A percentile compares a stretch with the other conserved stretches of the same genome.
These are phyloP conservation scores for Cicer bijugum DNA, from an alignment of 306 rosid genomes.

Conservation along the genomic window DNA sequence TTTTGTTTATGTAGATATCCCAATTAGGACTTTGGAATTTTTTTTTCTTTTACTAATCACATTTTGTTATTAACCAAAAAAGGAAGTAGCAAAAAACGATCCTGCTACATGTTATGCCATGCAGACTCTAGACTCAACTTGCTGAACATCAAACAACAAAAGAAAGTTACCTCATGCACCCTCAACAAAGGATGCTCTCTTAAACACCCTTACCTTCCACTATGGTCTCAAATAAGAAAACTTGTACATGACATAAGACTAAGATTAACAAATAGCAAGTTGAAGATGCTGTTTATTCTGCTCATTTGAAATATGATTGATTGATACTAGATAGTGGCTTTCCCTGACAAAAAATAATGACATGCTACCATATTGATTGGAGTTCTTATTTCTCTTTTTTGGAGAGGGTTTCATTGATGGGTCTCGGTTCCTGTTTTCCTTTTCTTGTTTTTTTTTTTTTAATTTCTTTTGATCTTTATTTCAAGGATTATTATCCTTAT, in stretches of 20 bases:
- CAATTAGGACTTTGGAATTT: neutral
- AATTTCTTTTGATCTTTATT: neutral
- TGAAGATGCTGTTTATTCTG: conserved; percentile 20
- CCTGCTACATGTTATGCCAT: neutral
- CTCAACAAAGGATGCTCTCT: conserved; percentile 10
- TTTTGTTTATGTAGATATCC: conserved; percentile 3
- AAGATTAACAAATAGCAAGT: neutral
- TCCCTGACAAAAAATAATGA: neutral
- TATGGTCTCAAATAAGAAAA: neutral
- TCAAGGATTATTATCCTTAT: neutral
- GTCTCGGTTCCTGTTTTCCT: neutral
- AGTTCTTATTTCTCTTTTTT: conserved; percentile 7
- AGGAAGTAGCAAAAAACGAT: neutral
- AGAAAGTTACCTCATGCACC: conserved; percentile 2
- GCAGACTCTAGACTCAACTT: conserved; percentile 11
- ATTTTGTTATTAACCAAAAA: conserved; percentile 13
- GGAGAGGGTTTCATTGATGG: neutral
- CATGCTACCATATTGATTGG: conserved; percentile 12
- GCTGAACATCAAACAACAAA: conserved; percentile 3
- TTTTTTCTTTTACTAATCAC: neutral
- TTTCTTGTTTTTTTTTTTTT: neutral
- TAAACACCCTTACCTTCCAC: neutral
- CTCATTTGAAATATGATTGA: conserved; percentile 8
- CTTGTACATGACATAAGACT: conserved; percentile 3
- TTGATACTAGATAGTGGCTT: conserved; percentile 23